Percentiles rank a stretch among this genome's conserved stretches.
Evolutionary conservation across 129 eudicot species (phyloP).

Genomic region (Flaveria linearis): DNA sequence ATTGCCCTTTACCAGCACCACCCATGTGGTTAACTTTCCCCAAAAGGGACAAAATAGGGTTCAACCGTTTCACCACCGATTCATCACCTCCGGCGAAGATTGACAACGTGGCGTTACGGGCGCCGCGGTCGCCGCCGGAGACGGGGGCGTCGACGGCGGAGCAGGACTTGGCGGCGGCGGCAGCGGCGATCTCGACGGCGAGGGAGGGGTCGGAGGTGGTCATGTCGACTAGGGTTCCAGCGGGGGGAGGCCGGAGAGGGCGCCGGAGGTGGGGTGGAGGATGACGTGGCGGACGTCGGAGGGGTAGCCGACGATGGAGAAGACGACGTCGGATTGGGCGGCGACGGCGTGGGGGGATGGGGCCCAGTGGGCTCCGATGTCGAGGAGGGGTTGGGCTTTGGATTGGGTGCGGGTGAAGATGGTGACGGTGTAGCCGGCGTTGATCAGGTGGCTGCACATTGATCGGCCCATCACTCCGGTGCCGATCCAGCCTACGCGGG

Average conservation of each 20-base stretch:
- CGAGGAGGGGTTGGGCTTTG: conserved; percentile 70
- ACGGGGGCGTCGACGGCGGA: conserved; percentile 89
- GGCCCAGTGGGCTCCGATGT: conserved; percentile 77
- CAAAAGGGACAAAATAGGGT: conserved; percentile 52
- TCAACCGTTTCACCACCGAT: conserved; percentile 31
- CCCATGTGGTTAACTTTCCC: conserved; percentile 93
- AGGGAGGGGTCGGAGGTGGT: conserved; percentile 96
- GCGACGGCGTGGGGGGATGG: conserved; percentile 70
- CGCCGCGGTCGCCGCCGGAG: conserved; percentile 97
- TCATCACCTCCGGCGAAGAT: conserved; percentile 93
- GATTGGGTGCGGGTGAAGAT: conserved; percentile 95
- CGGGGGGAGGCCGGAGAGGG: conserved; percentile 60
- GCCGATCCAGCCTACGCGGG: conserved; percentile 94
- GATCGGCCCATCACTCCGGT: conserved; percentile 98
- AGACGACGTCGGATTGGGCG: conserved; percentile 87
- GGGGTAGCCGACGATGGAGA: conserved; percentile 98
- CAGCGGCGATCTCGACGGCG: conserved; percentile 57
- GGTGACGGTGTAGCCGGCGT: conserved; percentile 88
- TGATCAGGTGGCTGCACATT: conserved; percentile 85
- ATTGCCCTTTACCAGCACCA: conserved; percentile 89
- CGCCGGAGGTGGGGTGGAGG: conserved; percentile 75
- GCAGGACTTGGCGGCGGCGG: conserved; percentile 57
- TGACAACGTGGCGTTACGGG: conserved; percentile 60
- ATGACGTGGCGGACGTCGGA: conserved; percentile 96
- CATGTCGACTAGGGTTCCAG: conserved; percentile 77